These are phyloP conservation scores for Phyllosticta citrichinensis DNA, from an alignment of 2,329 filamentous ascomycete species.

Conservation along the genomic window DNA sequence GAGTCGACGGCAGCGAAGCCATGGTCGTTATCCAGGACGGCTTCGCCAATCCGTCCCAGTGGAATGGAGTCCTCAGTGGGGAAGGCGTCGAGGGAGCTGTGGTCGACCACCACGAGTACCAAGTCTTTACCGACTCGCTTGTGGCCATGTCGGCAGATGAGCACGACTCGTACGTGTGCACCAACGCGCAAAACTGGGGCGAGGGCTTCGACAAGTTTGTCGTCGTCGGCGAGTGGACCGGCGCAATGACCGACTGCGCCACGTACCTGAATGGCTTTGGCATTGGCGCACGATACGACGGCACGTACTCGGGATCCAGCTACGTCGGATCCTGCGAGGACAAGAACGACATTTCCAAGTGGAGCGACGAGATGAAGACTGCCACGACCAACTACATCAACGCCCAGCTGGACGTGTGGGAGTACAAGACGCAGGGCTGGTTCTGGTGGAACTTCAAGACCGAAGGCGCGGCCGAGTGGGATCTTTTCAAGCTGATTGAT, in stretches of 20 bases:
- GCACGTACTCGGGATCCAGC: slow-evolving; percentile 38
- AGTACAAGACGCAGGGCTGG: slow-evolving; percentile 43
- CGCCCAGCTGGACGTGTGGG: slow-evolving; percentile 44
- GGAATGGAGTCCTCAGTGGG: slow-evolving; percentile 52
- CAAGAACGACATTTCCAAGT: slow-evolving; percentile 40
- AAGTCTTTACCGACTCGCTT: slow-evolving; percentile 47
- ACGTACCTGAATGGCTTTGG: slow-evolving; percentile 38
- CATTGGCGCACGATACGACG: slow-evolving; percentile 51
- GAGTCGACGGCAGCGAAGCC: slow-evolving; percentile 31
- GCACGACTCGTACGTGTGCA: slow-evolving; percentile 49
- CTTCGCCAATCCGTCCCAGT: slow-evolving; percentile 43
- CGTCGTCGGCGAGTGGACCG: slow-evolving; percentile 59
- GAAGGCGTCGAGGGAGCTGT: slow-evolving; percentile 44
- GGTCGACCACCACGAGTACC: slow-evolving; percentile 61
- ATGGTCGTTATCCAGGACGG: slow-evolving; percentile 48
- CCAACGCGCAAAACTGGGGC: slow-evolving; percentile 38
- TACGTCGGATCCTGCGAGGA: slow-evolving; percentile 44
- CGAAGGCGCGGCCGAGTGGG: slow-evolving; percentile 44
- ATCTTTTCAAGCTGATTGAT: slow-evolving; percentile 41
- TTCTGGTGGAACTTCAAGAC: slow-evolving; percentile 53
- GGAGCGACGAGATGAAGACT: slow-evolving; percentile 35
- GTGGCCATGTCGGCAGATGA: slow-evolving; percentile 41
- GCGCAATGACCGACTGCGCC: slow-evolving; percentile 54
- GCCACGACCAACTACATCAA: slow-evolving; percentile 43
- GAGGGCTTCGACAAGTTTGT: slow-evolving; percentile 51